phyloP scores from a whole-genome alignment of 2,329 filamentous ascomycete species.

The Fusarium nurragi region DNA sequence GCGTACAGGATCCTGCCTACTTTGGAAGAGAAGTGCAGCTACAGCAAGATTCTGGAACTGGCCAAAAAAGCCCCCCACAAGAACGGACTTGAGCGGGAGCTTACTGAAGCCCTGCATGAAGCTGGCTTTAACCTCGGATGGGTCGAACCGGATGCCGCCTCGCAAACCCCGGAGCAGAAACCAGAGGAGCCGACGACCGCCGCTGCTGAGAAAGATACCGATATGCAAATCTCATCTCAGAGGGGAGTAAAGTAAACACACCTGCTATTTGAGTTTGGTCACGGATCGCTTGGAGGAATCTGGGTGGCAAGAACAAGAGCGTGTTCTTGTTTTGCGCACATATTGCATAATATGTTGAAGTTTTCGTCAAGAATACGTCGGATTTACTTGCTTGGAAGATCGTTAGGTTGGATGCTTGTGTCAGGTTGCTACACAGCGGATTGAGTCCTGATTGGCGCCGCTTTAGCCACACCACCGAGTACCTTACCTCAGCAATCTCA shows the following conservation, averaged over 20 bases:
- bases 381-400: background rate
- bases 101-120: background rate
- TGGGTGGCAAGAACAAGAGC: background rate
- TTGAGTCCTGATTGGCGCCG: constrained; percentile 11
- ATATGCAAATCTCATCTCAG: background rate
- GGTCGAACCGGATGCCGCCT: too few species aligned
- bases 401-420: background rate
- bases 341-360: background rate
- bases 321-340: background rate
- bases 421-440: background rate
- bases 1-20: constrained; percentile 6
- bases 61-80: background rate
- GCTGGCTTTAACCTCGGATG: background rate
- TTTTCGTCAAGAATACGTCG: background rate
- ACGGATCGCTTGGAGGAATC: background rate
- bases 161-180: background rate
- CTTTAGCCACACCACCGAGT: background rate
- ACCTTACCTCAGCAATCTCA: background rate
- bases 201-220: background rate
- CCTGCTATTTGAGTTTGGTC: background rate
- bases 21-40: background rate
- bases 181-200: background rate
- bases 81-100: background rate
- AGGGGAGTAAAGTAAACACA: background rate
- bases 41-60: background rate